Evolutionary conservation across 1,284 basidiomycete species (phyloP).

Genomic region (Papiliotrema nemorosa): DNA sequence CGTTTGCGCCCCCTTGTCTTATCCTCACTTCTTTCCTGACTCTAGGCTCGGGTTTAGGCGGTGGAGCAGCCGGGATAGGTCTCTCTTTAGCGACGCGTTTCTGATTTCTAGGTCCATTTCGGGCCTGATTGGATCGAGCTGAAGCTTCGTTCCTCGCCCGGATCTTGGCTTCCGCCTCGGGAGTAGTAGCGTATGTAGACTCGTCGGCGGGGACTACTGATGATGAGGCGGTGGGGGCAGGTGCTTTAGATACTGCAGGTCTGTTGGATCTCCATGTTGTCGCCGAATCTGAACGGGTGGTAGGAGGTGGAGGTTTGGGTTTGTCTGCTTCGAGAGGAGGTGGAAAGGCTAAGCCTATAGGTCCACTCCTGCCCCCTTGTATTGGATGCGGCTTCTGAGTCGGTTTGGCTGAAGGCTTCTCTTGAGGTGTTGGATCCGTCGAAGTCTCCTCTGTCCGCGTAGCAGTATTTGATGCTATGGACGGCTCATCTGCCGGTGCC

Average conservation of each 20-base stretch:
- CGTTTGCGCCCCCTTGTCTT: conserved; percentile 26
- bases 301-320: conserved; percentile 1
- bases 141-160: neutral
- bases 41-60: conserved; percentile 19
- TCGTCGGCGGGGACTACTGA: too few relatives aligned
- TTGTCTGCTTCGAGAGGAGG: conserved; percentile 21
- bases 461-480: neutral
- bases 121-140: conserved; percentile 1
- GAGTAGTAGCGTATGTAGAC: too few relatives aligned
- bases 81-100: neutral
- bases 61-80: neutral
- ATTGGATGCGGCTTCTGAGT: conserved; percentile 30
- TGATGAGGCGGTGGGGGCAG: neutral
- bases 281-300: neutral
- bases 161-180: too few relatives aligned
- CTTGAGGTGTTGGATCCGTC: neutral
- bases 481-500: neutral
- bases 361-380: conserved; percentile 34
- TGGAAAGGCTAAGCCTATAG: conserved; percentile 34
- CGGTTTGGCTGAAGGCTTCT: neutral
- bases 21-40: conserved; percentile 33
- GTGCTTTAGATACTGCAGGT: neutral
- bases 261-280: neutral
- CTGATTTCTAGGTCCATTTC: neutral
- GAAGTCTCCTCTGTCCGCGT: conserved; percentile 2